Evolutionary conservation across 2,329 filamentous ascomycete genomes (phyloP).

Genomic region (Microthyrium microscopicum): DNA sequence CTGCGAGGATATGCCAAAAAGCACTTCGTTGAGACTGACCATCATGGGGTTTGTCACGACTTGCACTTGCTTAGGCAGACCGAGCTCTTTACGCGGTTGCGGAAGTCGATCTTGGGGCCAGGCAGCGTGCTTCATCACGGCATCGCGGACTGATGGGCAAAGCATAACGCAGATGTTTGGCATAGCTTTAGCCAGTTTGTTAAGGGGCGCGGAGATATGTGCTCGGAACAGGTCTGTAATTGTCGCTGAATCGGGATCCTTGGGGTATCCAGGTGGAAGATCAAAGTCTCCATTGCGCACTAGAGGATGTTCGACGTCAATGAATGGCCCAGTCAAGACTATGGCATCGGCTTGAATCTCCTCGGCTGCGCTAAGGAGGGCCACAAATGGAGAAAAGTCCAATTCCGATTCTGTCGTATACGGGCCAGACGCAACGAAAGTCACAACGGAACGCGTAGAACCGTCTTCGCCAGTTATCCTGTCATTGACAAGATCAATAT

Average conservation of each 20-base stretch:
- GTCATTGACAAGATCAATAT: conserved; percentile 52
- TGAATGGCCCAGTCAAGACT: conserved; percentile 70
- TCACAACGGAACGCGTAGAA: conserved; percentile 48
- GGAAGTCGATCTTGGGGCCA: conserved; percentile 67
- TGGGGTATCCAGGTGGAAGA: conserved; percentile 22
- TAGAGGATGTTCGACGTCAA: conserved; percentile 81
- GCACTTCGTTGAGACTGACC: conserved; percentile 70
- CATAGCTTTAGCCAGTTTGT: conserved; percentile 50
- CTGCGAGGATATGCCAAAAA: conserved; percentile 66
- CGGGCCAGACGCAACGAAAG: conserved; percentile 68
- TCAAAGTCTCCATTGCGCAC: conserved; percentile 43
- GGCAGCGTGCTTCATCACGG: conserved; percentile 65
- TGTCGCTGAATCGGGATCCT: conserved; percentile 53
- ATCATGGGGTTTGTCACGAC: conserved; percentile 86
- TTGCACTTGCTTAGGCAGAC: conserved; percentile 57
- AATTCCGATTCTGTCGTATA: conserved; percentile 89
- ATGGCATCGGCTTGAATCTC: conserved; percentile 62
- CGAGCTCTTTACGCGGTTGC: conserved; percentile 55
- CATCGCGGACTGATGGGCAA: conserved; percentile 67
- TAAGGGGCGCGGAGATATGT: conserved; percentile 58
- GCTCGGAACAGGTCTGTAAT: conserved; percentile 71
- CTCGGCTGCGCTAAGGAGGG: conserved; percentile 62
- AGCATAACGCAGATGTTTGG: conserved; percentile 71
- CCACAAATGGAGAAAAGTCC: conserved; percentile 71
- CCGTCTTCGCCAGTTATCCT: conserved; percentile 42